phyloP scores from a whole-genome alignment of 306 rosid species.

The Canavalia ensiformis region DNA sequence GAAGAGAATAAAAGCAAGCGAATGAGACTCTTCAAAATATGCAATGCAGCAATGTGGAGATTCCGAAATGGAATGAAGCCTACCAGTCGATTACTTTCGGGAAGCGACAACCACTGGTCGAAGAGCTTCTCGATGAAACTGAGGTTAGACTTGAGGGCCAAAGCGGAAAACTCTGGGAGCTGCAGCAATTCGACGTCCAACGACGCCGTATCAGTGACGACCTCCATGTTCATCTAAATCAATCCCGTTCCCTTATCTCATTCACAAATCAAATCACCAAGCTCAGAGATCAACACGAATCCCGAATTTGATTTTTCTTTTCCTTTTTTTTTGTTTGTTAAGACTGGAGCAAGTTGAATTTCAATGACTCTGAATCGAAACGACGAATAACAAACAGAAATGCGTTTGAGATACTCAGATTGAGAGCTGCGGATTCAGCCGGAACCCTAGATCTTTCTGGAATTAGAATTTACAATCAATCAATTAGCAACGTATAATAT shows the following conservation, averaged over 20 bases:
- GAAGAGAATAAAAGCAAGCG: slow-evolving; percentile 17
- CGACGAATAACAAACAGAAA: slow-evolving; percentile 16
- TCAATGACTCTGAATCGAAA: slow-evolving; percentile 48
- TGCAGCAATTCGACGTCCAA: slow-evolving; percentile 92
- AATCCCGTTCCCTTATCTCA: slow-evolving; percentile 51
- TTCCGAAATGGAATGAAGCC: slow-evolving; percentile 39
- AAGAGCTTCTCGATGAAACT: slow-evolving; percentile 78
- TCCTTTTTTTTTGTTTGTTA: slow-evolving; percentile 21
- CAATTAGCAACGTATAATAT: neutral
- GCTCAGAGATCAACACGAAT: slow-evolving; percentile 49
- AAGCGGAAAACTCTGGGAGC: slow-evolving; percentile 82
- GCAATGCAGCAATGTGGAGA: slow-evolving; percentile 31
- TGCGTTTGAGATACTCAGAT: slow-evolving; percentile 44
- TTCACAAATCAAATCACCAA: slow-evolving; percentile 55
- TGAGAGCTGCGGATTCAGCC: slow-evolving; percentile 46
- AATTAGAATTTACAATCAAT: slow-evolving; percentile 28
- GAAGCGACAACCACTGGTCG: slow-evolving; percentile 95
- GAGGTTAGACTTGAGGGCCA: slow-evolving; percentile 83
- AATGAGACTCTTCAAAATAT: slow-evolving; percentile 28
- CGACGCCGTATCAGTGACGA: slow-evolving; percentile 77
- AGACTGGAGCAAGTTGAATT: slow-evolving; percentile 40
- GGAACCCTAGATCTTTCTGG: slow-evolving; percentile 63
- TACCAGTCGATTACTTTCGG: slow-evolving; percentile 88
- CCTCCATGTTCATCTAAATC: slow-evolving; percentile 84
- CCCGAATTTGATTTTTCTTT: slow-evolving; percentile 48